A percentile compares a stretch with the other conserved stretches of the same genome.
These are phyloP conservation scores for Lactarius vividus DNA, from an alignment of 768 basidiomycete species.

Conservation along the genomic window DNA sequence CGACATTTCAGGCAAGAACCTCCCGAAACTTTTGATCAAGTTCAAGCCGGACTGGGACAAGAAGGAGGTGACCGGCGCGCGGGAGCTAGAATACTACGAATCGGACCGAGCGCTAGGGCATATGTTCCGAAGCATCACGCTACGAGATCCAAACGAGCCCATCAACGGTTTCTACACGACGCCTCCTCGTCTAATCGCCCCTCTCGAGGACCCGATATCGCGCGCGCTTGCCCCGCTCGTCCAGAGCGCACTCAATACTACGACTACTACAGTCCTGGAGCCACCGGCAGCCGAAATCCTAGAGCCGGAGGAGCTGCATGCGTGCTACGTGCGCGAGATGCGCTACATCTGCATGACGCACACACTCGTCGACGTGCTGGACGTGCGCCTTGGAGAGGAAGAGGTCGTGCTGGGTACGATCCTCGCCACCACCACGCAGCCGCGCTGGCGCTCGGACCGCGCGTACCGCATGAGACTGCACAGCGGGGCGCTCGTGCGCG, in stretches of 20 bases:
- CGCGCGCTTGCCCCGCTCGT: constrained; percentile 7
- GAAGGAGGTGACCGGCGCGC: constrained; percentile 39
- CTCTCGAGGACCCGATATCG: constrained; percentile 14
- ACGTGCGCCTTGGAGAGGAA: constrained; percentile 59
- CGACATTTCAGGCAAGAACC: constrained; percentile 39
- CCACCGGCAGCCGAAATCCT: neutral
- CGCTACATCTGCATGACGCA: constrained; percentile 71
- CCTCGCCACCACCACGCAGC: constrained; percentile 63
- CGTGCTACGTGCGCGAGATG: constrained; percentile 60
- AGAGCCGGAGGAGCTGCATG: constrained; percentile 37
- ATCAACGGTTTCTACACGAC: constrained; percentile 1
- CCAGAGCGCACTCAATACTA: neutral
- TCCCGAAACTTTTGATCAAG: constrained; percentile 59
- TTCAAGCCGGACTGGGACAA: constrained; percentile 81
- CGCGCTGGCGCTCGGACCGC: constrained; percentile 56
- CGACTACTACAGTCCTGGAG: too few relatives aligned
- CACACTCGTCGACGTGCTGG: constrained; percentile 56
- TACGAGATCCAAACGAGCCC: constrained; percentile 40
- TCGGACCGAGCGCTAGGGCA: constrained; percentile 69
- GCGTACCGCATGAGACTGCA: constrained; percentile 64
- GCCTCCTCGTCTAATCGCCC: neutral
- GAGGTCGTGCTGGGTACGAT: constrained; percentile 80
- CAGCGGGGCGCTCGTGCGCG: constrained; percentile 47
- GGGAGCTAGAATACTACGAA: constrained; percentile 64
- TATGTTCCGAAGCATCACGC: constrained; percentile 60